Conservation (phyloP, 2,329 filamentous ascomycete species). For the Shiraia sp. region DNA sequence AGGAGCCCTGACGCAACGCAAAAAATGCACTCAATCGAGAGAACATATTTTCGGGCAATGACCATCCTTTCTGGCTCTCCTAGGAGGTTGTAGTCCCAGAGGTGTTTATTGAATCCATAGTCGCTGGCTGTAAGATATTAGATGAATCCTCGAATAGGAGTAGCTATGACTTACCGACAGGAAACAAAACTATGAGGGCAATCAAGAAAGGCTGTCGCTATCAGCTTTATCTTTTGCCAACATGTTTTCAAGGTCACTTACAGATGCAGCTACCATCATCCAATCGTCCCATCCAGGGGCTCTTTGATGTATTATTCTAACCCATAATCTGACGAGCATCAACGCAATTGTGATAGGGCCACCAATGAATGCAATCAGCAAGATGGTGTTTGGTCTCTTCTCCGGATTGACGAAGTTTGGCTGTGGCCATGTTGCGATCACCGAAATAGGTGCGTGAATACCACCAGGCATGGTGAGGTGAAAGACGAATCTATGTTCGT, state of each 20-base stretch:
- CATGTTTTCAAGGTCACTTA: slow-evolving; percentile 9
- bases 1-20: slow-evolving; percentile 32
- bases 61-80: slow-evolving; percentile 13
- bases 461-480: slow-evolving; percentile 33
- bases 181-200: slow-evolving; percentile 23
- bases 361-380: slow-evolving; percentile 22
- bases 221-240: slow-evolving; percentile 7
- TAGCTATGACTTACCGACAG: slow-evolving; percentile 16
- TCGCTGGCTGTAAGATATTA: slow-evolving; percentile 18
- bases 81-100: slow-evolving; percentile 29
- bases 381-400: slow-evolving; percentile 21
- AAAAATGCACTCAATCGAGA: slow-evolving; percentile 33
- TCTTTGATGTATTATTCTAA: slow-evolving; percentile 29
- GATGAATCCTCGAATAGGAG: background rate
- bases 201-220: slow-evolving; percentile 18
- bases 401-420: slow-evolving; percentile 29
- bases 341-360: slow-evolving; percentile 28
- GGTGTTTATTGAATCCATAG: slow-evolving; percentile 28
- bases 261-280: slow-evolving; percentile 31
- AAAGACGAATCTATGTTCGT: background rate
- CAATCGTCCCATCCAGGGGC: slow-evolving; percentile 36
- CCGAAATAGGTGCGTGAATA: slow-evolving; percentile 30
- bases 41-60: slow-evolving; percentile 28
- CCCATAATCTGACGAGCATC: slow-evolving; percentile 33
- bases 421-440: slow-evolving; percentile 27